Percentiles rank a stretch among this genome's conserved stretches.
Evolutionary conservation across 1,284 basidiomycete species (phyloP).

Genomic region (Megacollybia platyphylla): DNA sequence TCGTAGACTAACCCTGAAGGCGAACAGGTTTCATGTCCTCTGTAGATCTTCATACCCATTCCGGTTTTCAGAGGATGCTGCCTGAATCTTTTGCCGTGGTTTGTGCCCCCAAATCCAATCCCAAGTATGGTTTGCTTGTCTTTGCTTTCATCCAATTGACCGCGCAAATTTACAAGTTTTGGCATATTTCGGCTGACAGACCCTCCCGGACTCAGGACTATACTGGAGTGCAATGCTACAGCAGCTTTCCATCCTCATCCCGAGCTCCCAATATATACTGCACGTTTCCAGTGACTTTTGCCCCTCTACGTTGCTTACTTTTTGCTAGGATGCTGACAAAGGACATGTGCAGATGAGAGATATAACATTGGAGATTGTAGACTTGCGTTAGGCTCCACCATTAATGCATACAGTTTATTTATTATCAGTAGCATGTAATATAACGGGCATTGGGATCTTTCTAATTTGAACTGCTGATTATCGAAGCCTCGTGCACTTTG

Average conservation of each 20-base stretch:
- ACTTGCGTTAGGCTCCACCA: slow-evolving; percentile 30
- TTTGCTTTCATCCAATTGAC: slow-evolving; percentile 2
- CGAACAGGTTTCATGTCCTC: slow-evolving; percentile 73
- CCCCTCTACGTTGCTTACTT: slow-evolving; percentile 9
- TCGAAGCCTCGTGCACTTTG: neutral
- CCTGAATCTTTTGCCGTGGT: slow-evolving; percentile 88
- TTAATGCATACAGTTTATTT: neutral
- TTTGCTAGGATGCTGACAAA: slow-evolving; percentile 56
- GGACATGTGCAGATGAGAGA: slow-evolving; percentile 73
- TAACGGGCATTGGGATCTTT: neutral
- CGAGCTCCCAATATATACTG: slow-evolving; percentile 73
- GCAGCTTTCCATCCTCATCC: slow-evolving; percentile 80
- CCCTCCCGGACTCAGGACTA: slow-evolving; percentile 65
- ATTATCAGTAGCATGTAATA: no score
- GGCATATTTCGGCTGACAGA: slow-evolving; percentile 82
- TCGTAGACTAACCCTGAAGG: neutral
- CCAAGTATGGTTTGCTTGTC: slow-evolving; percentile 38
- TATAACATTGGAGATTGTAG: slow-evolving; percentile 56
- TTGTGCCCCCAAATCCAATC: slow-evolving; percentile 69
- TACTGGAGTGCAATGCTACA: slow-evolving; percentile 53
- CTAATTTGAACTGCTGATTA: neutral
- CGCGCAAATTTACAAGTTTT: slow-evolving; percentile 33
- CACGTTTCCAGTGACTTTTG: slow-evolving; percentile 16
- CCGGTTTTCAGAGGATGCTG: slow-evolving; percentile 76
- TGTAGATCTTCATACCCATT: slow-evolving; percentile 81